These are phyloP conservation scores for Sporobolomyces phaffii DNA, from an alignment of 768 basidiomycete genomes.

Conservation along the genomic window DNA sequence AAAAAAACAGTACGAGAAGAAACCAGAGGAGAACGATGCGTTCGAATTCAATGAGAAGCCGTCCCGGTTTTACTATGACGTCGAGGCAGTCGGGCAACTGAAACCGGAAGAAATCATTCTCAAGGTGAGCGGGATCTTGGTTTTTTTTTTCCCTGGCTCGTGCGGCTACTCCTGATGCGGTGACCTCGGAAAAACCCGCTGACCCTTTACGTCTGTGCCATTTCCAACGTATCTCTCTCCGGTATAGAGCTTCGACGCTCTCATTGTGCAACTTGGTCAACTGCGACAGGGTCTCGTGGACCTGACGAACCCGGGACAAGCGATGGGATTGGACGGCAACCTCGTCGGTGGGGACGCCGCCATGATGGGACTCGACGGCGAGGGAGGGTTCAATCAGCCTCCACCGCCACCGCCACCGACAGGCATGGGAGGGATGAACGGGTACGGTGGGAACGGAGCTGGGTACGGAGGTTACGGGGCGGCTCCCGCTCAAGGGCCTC, in stretches of 20 bases:
- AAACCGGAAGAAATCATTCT: constrained; percentile 81
- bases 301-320: constrained; percentile 16
- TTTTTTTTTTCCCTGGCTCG: neutral
- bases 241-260: constrained; percentile 40
- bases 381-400: constrained; percentile 3
- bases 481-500: neutral
- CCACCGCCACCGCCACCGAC: neutral
- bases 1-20: constrained; percentile 35
- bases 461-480: neutral
- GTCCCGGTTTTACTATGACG: constrained; percentile 84
- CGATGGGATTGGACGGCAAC: constrained; percentile 1
- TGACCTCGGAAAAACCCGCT: too few species aligned
- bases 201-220: too few species aligned
- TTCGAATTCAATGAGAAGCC: constrained; percentile 88
- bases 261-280: constrained; percentile 38
- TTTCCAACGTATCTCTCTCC: too few species aligned
- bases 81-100: constrained; percentile 88
- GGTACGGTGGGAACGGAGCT: neutral
- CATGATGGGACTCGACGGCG: constrained; percentile 12
- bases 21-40: constrained; percentile 43
- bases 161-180: too few species aligned
- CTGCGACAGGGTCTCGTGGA: constrained; percentile 37
- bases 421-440: constrained; percentile 5
- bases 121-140: constrained; percentile 54
- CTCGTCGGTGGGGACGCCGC: constrained; percentile 1